These are phyloP conservation scores for Phaeotremella fagi DNA, from an alignment of 768 basidiomycete genomes.

Conservation along the genomic window DNA sequence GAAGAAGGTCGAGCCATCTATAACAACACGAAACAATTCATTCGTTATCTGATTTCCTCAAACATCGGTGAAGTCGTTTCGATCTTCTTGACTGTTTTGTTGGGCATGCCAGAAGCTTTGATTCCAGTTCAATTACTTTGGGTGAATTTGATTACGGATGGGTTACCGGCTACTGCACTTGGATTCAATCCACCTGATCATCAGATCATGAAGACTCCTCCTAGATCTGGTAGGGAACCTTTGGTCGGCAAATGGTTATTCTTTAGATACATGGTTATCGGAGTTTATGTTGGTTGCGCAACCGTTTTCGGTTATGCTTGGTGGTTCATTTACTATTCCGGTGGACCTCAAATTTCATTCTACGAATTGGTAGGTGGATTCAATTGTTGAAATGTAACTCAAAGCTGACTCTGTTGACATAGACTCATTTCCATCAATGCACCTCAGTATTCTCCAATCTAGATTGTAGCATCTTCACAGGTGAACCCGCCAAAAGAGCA, in stretches of 20 bases:
- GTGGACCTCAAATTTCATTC: constrained; percentile 89
- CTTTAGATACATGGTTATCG: constrained; percentile 90
- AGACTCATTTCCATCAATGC: constrained; percentile 98
- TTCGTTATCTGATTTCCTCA: constrained; percentile 93
- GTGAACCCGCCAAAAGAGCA: constrained; percentile 74
- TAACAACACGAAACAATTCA: constrained; percentile 99
- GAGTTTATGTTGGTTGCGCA: constrained; percentile 86
- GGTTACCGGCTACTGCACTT: constrained; percentile 90
- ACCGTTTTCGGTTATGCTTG: constrained; percentile 98
- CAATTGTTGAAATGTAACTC: background rate
- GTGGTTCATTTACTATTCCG: constrained; percentile 93
- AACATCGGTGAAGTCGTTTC: constrained; percentile 94
- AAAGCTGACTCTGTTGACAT: constrained; percentile 1
- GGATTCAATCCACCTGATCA: constrained; percentile 98
- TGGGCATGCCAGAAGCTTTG: constrained; percentile 99
- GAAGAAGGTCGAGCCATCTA: constrained; percentile 97
- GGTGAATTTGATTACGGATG: constrained; percentile 95
- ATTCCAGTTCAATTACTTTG: constrained; percentile 97
- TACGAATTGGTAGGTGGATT: constrained; percentile 71
- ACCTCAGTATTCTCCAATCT: constrained; percentile 74
- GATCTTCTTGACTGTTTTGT: constrained; percentile 92
- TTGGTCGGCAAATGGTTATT: constrained; percentile 90
- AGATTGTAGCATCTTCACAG: constrained; percentile 93
- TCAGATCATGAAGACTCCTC: constrained; percentile 87
- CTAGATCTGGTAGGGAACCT: constrained; percentile 82